Evolutionary conservation across 2,329 filamentous ascomycete species (phyloP).

Genomic region (Periconia sp.): DNA sequence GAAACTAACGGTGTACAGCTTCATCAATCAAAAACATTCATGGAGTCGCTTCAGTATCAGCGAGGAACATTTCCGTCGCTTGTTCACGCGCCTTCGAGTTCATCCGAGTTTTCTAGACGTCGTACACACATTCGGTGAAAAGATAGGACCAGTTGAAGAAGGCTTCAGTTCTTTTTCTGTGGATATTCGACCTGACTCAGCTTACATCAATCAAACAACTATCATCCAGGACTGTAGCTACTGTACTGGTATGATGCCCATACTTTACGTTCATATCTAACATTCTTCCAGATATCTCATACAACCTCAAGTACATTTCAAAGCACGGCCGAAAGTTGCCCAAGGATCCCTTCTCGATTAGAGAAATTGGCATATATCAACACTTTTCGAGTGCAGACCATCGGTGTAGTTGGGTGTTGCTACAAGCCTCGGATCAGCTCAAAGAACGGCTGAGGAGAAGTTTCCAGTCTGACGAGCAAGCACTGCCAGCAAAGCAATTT

Average conservation of each 20-base stretch:
- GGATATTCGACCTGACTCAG: not conserved
- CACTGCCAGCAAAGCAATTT: constrained; percentile 2
- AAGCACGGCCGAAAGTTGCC: constrained; percentile 10
- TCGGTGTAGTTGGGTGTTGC: constrained; percentile 7
- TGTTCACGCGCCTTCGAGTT: constrained; percentile 9
- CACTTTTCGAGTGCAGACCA: not conserved
- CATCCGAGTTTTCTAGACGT: constrained; percentile 12
- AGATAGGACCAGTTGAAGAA: constrained; percentile 12
- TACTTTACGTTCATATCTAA: not conserved
- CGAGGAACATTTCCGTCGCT: constrained; percentile 11
- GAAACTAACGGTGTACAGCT: constrained; percentile 2
- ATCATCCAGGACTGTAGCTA: not conserved
- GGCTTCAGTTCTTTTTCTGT: constrained; percentile 6
- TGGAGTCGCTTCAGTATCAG: constrained; percentile 14
- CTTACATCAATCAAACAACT: not conserved
- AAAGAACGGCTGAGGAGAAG: constrained; percentile 3
- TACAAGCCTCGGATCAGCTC: constrained; percentile 11
- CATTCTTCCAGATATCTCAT: constrained; percentile 7
- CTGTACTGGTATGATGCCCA: not conserved
- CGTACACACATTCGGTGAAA: constrained; percentile 12
- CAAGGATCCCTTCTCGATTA: constrained; percentile 13
- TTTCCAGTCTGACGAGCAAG: not conserved
- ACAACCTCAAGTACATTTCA: constrained; percentile 16
- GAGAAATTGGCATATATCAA: constrained; percentile 13
- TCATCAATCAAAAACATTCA: constrained; percentile 11